Evolutionary conservation across 192 early-diverging fungal species (phyloP).

Genomic region (Podila epigama): DNA sequence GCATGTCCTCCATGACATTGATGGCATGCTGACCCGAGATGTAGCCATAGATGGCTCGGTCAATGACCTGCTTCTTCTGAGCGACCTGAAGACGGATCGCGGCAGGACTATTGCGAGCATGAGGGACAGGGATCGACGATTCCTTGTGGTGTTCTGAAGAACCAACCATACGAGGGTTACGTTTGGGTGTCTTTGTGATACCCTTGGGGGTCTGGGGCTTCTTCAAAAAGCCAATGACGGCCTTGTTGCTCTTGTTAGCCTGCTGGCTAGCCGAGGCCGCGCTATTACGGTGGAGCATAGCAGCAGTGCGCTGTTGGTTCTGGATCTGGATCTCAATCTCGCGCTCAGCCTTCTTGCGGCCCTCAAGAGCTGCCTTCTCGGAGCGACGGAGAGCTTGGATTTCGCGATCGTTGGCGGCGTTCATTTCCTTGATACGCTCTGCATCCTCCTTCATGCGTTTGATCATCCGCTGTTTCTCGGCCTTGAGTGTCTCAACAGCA

Average conservation of each 20-base stretch:
- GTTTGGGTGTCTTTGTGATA: slow-evolving; percentile 31
- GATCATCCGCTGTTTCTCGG: slow-evolving; percentile 78
- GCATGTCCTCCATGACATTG: slow-evolving; percentile 61
- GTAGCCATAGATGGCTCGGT: slow-evolving; percentile 61
- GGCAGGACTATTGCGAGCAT: slow-evolving; percentile 7
- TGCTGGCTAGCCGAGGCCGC: slow-evolving; percentile 41
- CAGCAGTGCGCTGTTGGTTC: slow-evolving; percentile 28
- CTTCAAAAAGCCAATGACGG: slow-evolving; percentile 57
- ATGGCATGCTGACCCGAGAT: slow-evolving; percentile 59
- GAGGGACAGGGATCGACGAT: slow-evolving; percentile 8
- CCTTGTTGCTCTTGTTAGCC: slow-evolving; percentile 48
- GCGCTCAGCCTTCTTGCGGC: slow-evolving; percentile 59
- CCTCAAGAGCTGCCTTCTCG: slow-evolving; percentile 58
- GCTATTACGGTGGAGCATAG: slow-evolving; percentile 57
- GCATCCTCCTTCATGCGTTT: slow-evolving; percentile 77
- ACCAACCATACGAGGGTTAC: slow-evolving; percentile 25
- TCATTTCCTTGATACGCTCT: slow-evolving; percentile 65
- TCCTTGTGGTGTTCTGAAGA: slow-evolving; percentile 23
- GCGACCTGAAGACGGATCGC: slow-evolving; percentile 36
- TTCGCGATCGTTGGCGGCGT: slow-evolving; percentile 61
- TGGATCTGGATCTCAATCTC: slow-evolving; percentile 61
- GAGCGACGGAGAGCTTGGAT: slow-evolving; percentile 65
- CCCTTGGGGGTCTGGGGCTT: slow-evolving; percentile 56
- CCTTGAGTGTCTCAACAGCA: slow-evolving; percentile 75
- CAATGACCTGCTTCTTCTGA: slow-evolving; percentile 62